Percentiles rank a stretch among this genome's conserved stretches.
phyloP scores from a whole-genome alignment of 2,329 filamentous ascomycete species.

The Ophiocordyceps camponoti-leonardi region DNA sequence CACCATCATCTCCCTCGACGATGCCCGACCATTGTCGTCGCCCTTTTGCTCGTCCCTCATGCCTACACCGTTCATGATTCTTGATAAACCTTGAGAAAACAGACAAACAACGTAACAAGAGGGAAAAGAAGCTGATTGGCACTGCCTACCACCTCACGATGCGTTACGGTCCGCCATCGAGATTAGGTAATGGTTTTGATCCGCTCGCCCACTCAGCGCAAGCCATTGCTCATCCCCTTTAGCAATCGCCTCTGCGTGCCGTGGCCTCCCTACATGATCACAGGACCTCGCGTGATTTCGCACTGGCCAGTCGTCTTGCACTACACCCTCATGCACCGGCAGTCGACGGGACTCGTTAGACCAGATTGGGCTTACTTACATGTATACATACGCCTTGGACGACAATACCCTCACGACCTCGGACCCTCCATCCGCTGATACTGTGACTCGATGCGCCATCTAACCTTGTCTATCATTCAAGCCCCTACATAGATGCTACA shows the following conservation, averaged over 20 bases:
- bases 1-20: no score
- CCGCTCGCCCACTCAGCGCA: constrained; percentile 15
- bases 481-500: no score
- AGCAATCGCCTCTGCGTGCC: neutral
- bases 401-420: no score
- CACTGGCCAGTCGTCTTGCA: neutral
- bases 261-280: constrained; percentile 1
- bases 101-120: no score
- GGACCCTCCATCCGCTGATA: neutral
- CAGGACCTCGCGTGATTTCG: neutral
- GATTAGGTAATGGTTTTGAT: constrained; percentile 20
- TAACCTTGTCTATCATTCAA: neutral
- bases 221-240: constrained; percentile 8
- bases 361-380: no score
- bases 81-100: no score
- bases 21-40: no score
- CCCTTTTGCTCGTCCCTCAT: no score
- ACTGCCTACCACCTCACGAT: neutral
- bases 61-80: no score
- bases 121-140: no score
- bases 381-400: neutral
- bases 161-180: constrained; percentile 5
- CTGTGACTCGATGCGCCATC: neutral
- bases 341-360: no score
- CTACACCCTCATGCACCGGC: no score